A percentile compares a stretch with the other conserved stretches of the same genome.
Conservation (phyloP, 257 asterid species). For the Scutellaria barbata region DNA sequence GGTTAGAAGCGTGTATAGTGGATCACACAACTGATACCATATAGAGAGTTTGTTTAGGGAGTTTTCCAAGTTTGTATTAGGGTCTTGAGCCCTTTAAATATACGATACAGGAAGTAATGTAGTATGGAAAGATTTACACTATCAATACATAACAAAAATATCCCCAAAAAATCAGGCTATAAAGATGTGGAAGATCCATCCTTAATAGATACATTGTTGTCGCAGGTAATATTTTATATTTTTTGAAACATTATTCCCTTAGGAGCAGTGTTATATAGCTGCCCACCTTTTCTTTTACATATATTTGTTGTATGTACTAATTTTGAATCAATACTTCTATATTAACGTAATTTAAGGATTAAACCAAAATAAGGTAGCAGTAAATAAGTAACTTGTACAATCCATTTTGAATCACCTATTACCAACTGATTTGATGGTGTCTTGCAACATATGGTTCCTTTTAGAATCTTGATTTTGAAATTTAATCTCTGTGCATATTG, state of each 20-base stretch:
- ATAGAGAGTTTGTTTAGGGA: too few species aligned
- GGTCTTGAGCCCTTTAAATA: too few species aligned
- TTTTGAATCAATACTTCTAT: not conserved
- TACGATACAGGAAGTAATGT: too few species aligned
- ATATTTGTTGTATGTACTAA: constrained; percentile 1
- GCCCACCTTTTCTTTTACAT: not conserved
- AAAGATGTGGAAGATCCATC: too few species aligned
- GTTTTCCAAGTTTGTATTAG: too few species aligned
- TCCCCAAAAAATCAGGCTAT: too few species aligned
- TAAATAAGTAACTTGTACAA: not conserved
- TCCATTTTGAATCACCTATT: not conserved
- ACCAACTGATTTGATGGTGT: not conserved
- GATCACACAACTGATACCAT: too few species aligned
- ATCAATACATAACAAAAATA: too few species aligned
- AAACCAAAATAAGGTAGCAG: not conserved
- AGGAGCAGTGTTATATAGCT: constrained; percentile 2
- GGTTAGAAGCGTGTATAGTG: too few species aligned
- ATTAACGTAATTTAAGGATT: constrained; percentile 4
- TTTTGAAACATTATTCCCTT: not conserved
- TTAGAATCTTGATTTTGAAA: not conserved
- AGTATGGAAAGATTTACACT: too few species aligned
- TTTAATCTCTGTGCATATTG: not conserved
- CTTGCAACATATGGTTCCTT: not conserved
- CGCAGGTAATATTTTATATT: constrained; percentile 57
- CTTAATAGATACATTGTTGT: constrained; percentile 85